phyloP scores from a whole-genome alignment of 2,329 filamentous ascomycete genomes.

The Thelonectria discophora region DNA sequence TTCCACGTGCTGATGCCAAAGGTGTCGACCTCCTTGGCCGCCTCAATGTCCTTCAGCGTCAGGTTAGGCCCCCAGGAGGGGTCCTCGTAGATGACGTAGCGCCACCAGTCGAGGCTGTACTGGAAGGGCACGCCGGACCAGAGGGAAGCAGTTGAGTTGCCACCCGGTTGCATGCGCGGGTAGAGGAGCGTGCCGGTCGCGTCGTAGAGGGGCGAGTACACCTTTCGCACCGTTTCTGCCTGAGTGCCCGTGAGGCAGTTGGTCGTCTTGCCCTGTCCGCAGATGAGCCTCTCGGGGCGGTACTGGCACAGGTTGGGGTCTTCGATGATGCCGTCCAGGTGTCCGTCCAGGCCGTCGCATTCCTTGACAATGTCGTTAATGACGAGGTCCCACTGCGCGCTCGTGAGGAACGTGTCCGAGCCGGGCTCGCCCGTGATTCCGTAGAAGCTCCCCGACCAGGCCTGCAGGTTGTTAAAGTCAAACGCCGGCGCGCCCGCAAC shows the following conservation, averaged over 20 bases:
- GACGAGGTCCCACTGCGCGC: slow-evolving; percentile 52
- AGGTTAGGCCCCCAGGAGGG: slow-evolving; percentile 18
- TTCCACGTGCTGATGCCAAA: slow-evolving; percentile 46
- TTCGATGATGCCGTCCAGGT: slow-evolving; percentile 59
- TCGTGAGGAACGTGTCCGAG: slow-evolving; percentile 34
- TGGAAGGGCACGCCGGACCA: slow-evolving; percentile 42
- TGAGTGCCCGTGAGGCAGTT: slow-evolving; percentile 19
- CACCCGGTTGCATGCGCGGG: slow-evolving; percentile 17
- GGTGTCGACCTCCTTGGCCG: slow-evolving; percentile 10
- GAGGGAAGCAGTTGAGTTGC: slow-evolving; percentile 53
- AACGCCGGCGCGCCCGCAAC: slow-evolving; percentile 58
- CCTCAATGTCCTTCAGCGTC: slow-evolving; percentile 51
- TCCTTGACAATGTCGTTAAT: slow-evolving; percentile 54
- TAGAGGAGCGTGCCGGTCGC: slow-evolving; percentile 49
- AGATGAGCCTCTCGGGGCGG: slow-evolving; percentile 51
- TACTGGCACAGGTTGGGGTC: slow-evolving; percentile 56
- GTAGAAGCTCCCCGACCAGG: slow-evolving; percentile 26
- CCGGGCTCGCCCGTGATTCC: background rate
- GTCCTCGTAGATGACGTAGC: slow-evolving; percentile 25
- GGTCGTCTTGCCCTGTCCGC: slow-evolving; percentile 53
- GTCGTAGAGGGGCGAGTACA: slow-evolving; percentile 13
- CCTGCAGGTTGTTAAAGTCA: slow-evolving; percentile 56
- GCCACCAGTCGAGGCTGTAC: slow-evolving; percentile 17
- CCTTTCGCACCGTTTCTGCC: slow-evolving; percentile 6
- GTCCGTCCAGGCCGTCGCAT: slow-evolving; percentile 60